These are phyloP conservation scores for Corchorus capsularis DNA, from an alignment of 345 rosid species.

Conservation along the genomic window DNA sequence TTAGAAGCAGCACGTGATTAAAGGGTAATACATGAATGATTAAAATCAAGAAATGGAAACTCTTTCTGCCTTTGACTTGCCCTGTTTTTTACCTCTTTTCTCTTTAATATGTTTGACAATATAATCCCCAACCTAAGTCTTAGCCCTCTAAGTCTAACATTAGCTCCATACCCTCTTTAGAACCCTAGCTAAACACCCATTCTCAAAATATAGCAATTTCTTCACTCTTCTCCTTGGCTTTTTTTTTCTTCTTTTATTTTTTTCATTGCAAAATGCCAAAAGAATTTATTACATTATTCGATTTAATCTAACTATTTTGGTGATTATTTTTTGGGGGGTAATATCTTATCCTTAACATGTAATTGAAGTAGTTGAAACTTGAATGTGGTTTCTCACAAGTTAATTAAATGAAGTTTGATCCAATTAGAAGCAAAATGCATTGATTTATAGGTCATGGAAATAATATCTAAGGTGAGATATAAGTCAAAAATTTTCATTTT, in stretches of 20 bases:
- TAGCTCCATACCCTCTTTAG: not conserved
- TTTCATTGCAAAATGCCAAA: not conserved
- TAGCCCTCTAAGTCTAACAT: not conserved
- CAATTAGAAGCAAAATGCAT: not conserved
- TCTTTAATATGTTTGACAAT: constrained; percentile 4
- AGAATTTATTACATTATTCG: not conserved
- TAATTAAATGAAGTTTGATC: not conserved
- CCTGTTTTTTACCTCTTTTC: not conserved
- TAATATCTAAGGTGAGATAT: not conserved
- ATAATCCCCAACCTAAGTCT: constrained; percentile 9
- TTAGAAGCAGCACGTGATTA: constrained; percentile 12
- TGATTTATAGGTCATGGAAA: not conserved
- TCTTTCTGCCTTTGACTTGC: constrained; percentile 18
- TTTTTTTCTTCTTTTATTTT: not conserved
- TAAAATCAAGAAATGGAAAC: constrained; percentile 11
- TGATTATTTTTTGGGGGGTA: too few species aligned
- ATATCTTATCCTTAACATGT: not conserved
- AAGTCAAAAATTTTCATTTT: not conserved
- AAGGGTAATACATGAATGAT: not conserved
- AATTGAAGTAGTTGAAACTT: constrained; percentile 1
- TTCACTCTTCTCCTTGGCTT: not conserved
- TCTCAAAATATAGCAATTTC: not conserved
- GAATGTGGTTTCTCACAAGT: not conserved
- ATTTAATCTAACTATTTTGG: too few species aligned
- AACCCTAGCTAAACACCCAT: not conserved